These are phyloP conservation scores for Podila verticillata DNA, from an alignment of 192 early-diverging fungal species.

Conservation along the genomic window DNA sequence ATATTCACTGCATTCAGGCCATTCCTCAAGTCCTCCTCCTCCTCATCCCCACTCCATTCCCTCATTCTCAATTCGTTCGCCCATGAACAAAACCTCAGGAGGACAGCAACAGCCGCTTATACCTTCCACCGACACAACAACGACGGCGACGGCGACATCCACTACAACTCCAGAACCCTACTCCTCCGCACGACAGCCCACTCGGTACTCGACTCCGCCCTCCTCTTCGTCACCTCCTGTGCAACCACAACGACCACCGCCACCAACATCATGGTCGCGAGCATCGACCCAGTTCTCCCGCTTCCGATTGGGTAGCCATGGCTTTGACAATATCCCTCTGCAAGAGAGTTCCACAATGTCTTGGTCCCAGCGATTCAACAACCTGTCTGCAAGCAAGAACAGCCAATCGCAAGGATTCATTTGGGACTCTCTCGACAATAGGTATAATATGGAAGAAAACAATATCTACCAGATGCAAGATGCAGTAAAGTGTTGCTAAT, in stretches of 20 bases:
- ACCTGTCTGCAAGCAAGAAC: neutral
- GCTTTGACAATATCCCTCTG: neutral
- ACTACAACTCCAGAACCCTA: neutral
- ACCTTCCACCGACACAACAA: neutral
- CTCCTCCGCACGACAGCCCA: too few relatives aligned
- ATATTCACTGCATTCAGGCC: too few relatives aligned
- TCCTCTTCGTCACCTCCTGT: too few relatives aligned
- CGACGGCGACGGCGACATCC: neutral
- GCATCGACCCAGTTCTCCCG: neutral
- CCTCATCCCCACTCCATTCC: too few relatives aligned
- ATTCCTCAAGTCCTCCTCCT: too few relatives aligned
- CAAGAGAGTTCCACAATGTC: neutral
- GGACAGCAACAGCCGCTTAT: neutral
- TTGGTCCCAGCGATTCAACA: constrained; percentile 36
- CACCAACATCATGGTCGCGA: neutral
- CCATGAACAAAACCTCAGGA: neutral
- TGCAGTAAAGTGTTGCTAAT: neutral
- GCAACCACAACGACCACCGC: neutral
- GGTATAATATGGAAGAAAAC: neutral
- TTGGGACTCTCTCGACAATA: constrained; percentile 46
- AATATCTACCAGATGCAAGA: neutral
- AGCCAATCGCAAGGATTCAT: constrained; percentile 35
- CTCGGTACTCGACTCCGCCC: too few relatives aligned
- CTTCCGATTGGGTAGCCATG: neutral
- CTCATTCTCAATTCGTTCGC: neutral